These are phyloP conservation scores for Solanum paucissectum DNA, from an alignment of 257 asterid species.

Conservation along the genomic window DNA sequence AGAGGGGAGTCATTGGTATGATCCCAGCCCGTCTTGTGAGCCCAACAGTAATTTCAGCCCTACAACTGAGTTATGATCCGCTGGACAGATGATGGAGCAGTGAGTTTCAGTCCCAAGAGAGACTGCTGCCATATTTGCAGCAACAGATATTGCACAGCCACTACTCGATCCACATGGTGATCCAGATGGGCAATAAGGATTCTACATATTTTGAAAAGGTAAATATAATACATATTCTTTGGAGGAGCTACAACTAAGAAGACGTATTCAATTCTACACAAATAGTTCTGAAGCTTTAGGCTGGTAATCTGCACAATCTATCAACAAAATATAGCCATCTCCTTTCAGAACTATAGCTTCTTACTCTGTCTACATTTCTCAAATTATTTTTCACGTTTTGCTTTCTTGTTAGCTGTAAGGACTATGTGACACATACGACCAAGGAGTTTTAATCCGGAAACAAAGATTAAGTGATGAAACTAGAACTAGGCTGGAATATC, in stretches of 20 bases:
- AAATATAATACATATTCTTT: background rate
- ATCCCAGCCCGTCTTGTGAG: slow-evolving; percentile 63
- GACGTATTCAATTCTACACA: background rate
- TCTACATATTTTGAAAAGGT: slow-evolving; percentile 20
- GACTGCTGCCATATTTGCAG: slow-evolving; percentile 50
- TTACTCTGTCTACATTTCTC: background rate
- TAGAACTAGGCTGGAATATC: background rate
- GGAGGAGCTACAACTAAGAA: background rate
- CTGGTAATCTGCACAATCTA: background rate
- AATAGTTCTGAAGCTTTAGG: background rate
- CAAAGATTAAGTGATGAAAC: background rate
- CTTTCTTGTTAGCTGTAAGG: background rate
- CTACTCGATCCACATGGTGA: slow-evolving; percentile 63
- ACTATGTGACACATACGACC: background rate
- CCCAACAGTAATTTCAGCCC: slow-evolving; percentile 63
- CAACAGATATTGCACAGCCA: slow-evolving; percentile 62
- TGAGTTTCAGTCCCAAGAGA: slow-evolving; percentile 57
- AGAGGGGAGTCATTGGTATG: slow-evolving; percentile 47
- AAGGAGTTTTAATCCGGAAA: background rate
- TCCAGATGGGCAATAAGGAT: slow-evolving; percentile 39
- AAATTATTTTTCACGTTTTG: background rate
- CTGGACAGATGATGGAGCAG: slow-evolving; percentile 62
- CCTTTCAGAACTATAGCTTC: background rate
- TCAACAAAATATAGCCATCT: background rate
- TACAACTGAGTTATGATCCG: slow-evolving; percentile 47